Percentiles rank a stretch among this genome's conserved stretches.
phyloP scores from a whole-genome alignment of 352 stramenopile genomes.

The Aphanomyces invadans region DNA sequence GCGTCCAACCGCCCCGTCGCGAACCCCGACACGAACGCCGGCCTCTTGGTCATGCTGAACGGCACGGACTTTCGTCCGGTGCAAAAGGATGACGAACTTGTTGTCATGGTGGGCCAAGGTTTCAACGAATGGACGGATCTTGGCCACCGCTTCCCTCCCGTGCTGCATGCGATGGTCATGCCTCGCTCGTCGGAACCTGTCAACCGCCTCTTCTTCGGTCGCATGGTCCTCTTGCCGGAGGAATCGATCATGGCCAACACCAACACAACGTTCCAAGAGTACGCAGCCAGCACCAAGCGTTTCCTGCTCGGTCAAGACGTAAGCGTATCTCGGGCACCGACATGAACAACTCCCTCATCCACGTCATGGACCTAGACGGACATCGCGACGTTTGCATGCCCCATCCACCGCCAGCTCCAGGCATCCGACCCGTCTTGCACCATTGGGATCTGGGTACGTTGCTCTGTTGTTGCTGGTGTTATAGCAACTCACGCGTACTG shows the following conservation, averaged over 20 bases:
- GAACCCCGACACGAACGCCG: constrained; percentile 44
- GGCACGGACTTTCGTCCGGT: constrained; percentile 51
- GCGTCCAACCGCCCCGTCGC: constrained; percentile 34
- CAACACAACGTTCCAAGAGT: constrained; percentile 11
- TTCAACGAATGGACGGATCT: constrained; percentile 46
- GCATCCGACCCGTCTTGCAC: constrained; percentile 18
- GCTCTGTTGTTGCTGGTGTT: background rate
- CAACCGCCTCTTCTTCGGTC: constrained; percentile 2
- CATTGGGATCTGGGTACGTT: constrained; percentile 15
- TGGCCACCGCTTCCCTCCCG: constrained; percentile 40
- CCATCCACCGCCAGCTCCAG: background rate
- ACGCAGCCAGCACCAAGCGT: constrained; percentile 8
- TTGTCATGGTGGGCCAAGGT: constrained; percentile 72
- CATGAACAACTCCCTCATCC: background rate
- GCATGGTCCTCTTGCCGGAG: constrained; percentile 11
- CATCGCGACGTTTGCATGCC: background rate
- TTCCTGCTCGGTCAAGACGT: constrained; percentile 14
- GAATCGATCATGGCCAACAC: constrained; percentile 10
- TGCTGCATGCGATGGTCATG: constrained; percentile 71
- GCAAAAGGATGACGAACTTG: constrained; percentile 58
- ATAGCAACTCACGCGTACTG: background rate
- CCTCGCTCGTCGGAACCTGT: constrained; percentile 21
- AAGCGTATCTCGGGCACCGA: background rate
- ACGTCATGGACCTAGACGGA: background rate
- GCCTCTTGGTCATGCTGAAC: constrained; percentile 51